A percentile compares a stretch with the other conserved stretches of the same genome.
These are phyloP conservation scores for Rhizomucor miehei DNA, from an alignment of 371 early-diverging fungal genomes.

Conservation along the genomic window DNA sequence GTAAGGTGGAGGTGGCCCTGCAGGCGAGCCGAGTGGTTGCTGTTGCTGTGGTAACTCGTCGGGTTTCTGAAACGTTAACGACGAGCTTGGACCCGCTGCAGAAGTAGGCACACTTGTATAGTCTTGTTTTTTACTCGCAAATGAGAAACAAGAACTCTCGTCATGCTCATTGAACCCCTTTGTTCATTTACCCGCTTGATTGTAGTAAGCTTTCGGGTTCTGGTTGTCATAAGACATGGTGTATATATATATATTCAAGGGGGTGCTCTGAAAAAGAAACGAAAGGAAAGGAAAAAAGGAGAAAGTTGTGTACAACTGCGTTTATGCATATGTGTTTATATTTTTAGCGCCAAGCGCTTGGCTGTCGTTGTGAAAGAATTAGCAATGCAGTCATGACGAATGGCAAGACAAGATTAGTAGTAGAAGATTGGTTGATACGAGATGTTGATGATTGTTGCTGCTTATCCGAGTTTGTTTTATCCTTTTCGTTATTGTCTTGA, in stretches of 20 bases:
- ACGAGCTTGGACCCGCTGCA: too few species aligned
- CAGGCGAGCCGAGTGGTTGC: not conserved
- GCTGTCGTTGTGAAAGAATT: not conserved
- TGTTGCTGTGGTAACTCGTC: not conserved
- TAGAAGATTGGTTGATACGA: not conserved
- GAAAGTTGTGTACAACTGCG: not conserved
- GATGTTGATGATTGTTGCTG: not conserved
- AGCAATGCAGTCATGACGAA: not conserved
- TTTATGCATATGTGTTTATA: not conserved
- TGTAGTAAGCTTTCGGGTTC: not conserved
- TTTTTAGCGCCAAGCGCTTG: not conserved
- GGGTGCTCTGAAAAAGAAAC: not conserved
- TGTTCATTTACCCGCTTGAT: not conserved
- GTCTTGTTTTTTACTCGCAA: too few species aligned
- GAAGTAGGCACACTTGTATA: too few species aligned
- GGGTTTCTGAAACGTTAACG: not conserved
- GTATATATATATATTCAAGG: too few species aligned
- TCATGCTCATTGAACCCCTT: not conserved
- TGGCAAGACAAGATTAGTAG: not conserved
- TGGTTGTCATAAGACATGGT: not conserved
- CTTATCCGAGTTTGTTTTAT: not conserved
- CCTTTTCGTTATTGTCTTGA: not conserved
- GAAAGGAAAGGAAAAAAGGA: not conserved
- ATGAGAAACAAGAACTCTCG: too few species aligned
- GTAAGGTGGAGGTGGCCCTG: constrained; percentile 16